Evolutionary conservation across 2,329 filamentous ascomycete species (phyloP).

Genomic region (Hirsutella rhossiliensis): DNA sequence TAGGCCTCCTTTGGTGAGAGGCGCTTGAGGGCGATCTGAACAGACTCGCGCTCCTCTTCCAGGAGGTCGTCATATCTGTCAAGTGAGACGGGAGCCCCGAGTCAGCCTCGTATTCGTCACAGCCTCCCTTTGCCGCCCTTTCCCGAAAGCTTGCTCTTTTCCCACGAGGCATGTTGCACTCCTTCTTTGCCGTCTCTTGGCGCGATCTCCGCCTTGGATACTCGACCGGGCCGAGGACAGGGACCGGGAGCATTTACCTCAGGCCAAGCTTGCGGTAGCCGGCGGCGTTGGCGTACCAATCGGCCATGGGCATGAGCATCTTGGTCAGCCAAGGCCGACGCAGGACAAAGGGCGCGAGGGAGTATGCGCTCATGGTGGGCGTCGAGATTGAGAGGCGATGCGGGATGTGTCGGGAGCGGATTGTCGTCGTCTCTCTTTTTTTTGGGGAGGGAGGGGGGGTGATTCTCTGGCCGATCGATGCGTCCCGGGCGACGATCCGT

Average conservation of each 20-base stretch:
- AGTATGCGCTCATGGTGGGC: constrained; percentile 51
- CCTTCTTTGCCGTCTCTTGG: too few species aligned
- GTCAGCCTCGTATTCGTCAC: not conserved
- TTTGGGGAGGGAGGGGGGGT: too few species aligned
- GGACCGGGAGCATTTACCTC: constrained; percentile 41
- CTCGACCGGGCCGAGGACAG: too few species aligned
- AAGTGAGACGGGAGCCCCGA: constrained; percentile 4
- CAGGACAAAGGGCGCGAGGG: constrained; percentile 61
- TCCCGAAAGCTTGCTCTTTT: too few species aligned
- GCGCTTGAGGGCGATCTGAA: constrained; percentile 81
- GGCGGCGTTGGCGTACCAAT: constrained; percentile 80
- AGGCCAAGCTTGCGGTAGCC: constrained; percentile 91
- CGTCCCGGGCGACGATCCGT: constrained; percentile 7
- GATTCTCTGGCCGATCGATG: not conserved
- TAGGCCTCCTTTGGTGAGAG: constrained; percentile 83
- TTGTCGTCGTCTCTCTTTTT: not conserved
- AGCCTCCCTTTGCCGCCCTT: too few species aligned
- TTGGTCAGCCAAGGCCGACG: constrained; percentile 77
- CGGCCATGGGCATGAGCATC: constrained; percentile 66
- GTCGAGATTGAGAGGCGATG: not conserved
- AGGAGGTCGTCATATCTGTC: constrained; percentile 86
- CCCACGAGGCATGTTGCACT: too few species aligned
- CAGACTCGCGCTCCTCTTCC: constrained; percentile 78
- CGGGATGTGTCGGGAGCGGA: not conserved
- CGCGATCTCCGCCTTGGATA: not conserved